Evolutionary conservation across 805 yeast species (phyloP), one percentile per base, ranked within the genome.

Genomic region (Hanseniaspora mollemarum): DNA sequence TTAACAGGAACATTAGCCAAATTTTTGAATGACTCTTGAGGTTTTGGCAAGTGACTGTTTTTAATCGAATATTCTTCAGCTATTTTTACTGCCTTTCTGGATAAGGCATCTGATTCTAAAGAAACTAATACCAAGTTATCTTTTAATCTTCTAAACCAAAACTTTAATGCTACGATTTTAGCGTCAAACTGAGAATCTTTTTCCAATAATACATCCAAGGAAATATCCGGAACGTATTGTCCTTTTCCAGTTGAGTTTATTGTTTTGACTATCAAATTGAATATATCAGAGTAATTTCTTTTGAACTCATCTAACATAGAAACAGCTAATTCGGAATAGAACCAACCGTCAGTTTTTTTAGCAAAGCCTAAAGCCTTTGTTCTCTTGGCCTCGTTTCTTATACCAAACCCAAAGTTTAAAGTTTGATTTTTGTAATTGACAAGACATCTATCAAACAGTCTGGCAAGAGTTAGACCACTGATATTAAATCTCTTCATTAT

Each of bases 301-400:
- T 69, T 66, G 62, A 87, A 92, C 28, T 76, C 80, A 44, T 70
- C 67, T 43, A 92, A 64, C 55, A 88, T 69, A 31, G 75, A 71
- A 36, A 83, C 66, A 0, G 96, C 94, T 57, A 81, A 68, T 9
- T 77, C 79, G 55, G 94, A 83, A 64, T 71, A 92, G 58, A 80
- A 87, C 98, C 98, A 92, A 21, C 78, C 80, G 46, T 72, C 71
- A 24, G 70, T 74, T 59, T 80, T 78, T 53, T 80, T 75, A 1
- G 96, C 79, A 67, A 79, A 90, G 4, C 97, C 98, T 55, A 88
- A 71, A 2, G 86, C 97, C 65, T 90, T 90, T 59, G 77, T 75
- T 57, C 87, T 77, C 54, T 77, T 76, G 21, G 77, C 76, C 56
- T 88, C 95, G 65, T 81, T 83, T 66, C 88, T 88, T 63, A 92